A percentile compares a stretch with the other conserved stretches of the same genome.
Evolutionary conservation across 2,329 filamentous ascomycete genomes (phyloP).

Genomic region (Bimuria novae-zelandiae): DNA sequence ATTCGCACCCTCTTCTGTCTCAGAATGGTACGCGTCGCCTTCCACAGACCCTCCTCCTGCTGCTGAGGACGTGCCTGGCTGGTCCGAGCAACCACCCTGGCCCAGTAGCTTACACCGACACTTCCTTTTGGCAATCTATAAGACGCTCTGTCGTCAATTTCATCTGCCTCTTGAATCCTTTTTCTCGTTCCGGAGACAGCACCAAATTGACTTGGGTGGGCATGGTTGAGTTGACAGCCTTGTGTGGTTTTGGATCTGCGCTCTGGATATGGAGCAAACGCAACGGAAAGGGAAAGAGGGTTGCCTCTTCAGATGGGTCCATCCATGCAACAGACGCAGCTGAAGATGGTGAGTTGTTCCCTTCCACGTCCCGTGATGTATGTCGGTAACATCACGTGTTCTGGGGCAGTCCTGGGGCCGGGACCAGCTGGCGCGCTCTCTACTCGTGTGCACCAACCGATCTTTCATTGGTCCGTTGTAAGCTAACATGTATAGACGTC

Average conservation of each 20-base stretch:
- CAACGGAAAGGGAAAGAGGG: constrained; percentile 20
- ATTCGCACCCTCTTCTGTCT: constrained; percentile 38
- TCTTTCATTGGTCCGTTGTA: neutral
- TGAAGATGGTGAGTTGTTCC: constrained; percentile 29
- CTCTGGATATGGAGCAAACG: constrained; percentile 40
- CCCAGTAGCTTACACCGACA: constrained; percentile 32
- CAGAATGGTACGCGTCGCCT: constrained; percentile 41
- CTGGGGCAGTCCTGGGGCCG: neutral
- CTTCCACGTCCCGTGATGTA: constrained; percentile 11
- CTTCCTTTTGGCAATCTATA: constrained; percentile 32
- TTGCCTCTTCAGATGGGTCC: constrained; percentile 20
- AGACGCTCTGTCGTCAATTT: constrained; percentile 27
- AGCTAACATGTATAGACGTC: constrained; percentile 44
- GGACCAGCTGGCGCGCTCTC: too few species aligned
- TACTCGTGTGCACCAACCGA: too few species aligned
- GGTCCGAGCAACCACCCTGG: constrained; percentile 28
- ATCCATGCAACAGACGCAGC: constrained; percentile 27
- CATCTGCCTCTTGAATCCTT: constrained; percentile 28
- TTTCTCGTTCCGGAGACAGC: constrained; percentile 25
- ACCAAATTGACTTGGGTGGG: constrained; percentile 36
- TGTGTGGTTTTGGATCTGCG: constrained; percentile 44
- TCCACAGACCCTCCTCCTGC: constrained; percentile 43
- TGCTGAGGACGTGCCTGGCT: constrained; percentile 36
- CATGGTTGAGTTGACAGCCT: constrained; percentile 45
- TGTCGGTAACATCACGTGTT: constrained; percentile 6